Conservation (phyloP, 2,329 filamentous ascomycete genomes). For the Apiospora arundinis region DNA sequence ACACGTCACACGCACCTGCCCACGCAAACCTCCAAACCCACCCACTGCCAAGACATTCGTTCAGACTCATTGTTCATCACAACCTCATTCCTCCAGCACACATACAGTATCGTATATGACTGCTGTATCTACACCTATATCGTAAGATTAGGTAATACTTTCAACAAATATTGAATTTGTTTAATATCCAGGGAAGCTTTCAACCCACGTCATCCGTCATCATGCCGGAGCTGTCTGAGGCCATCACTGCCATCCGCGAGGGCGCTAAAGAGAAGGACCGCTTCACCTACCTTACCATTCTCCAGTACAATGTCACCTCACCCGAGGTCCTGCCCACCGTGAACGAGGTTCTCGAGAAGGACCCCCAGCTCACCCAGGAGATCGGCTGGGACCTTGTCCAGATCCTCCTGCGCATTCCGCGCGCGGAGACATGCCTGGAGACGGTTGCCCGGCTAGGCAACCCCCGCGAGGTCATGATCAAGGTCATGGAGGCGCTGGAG, state of each 20-base stretch:
- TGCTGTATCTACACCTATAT: neutral
- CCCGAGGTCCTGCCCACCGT: constrained; percentile 71
- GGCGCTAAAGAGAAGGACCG: constrained; percentile 56
- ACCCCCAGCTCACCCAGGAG: constrained; percentile 71
- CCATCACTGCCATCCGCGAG: constrained; percentile 39
- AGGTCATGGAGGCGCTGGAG: constrained; percentile 76
- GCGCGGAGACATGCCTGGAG: constrained; percentile 73
- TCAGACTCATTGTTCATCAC: constrained; percentile 1
- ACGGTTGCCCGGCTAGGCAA: constrained; percentile 80
- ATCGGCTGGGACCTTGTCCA: constrained; percentile 87
- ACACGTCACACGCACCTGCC: constrained; percentile 12
- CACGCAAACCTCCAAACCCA: constrained; percentile 14
- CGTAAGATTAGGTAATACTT: neutral
- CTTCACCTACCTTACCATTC: constrained; percentile 79
- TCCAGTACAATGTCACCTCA: constrained; percentile 72
- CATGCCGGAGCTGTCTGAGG: constrained; percentile 31
- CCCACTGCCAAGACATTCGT: constrained; percentile 5
- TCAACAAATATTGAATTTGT: neutral
- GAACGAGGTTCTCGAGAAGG: constrained; percentile 68
- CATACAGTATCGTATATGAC: neutral
- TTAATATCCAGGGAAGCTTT: neutral
- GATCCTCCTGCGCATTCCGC: constrained; percentile 71
- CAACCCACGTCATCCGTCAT: neutral
- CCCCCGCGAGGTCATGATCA: constrained; percentile 81
- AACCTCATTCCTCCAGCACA: neutral